A percentile compares a stretch with the other conserved stretches of the same genome.
These are phyloP conservation scores for Botrytis aclada DNA, from an alignment of 2,329 filamentous ascomycete genomes.

Conservation along the genomic window DNA sequence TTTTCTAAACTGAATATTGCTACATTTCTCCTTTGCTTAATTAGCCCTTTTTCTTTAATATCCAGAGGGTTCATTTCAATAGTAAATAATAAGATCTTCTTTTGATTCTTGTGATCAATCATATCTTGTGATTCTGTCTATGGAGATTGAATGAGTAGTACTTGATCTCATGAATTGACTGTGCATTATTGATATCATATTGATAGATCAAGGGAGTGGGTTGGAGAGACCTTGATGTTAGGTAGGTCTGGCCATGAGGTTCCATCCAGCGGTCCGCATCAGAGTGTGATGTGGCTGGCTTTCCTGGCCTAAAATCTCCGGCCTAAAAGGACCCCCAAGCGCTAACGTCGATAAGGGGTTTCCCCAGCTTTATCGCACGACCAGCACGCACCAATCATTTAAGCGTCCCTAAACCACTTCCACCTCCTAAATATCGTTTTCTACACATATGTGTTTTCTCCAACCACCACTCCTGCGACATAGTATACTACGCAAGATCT, in stretches of 20 bases:
- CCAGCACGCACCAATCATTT: constrained; percentile 2
- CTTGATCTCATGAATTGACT: neutral
- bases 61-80: constrained; percentile 36
- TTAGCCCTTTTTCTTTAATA: constrained; percentile 37
- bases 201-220: neutral
- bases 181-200: neutral
- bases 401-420: neutral
- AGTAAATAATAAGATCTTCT: constrained; percentile 24
- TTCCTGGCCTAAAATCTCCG: neutral
- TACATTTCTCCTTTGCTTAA: constrained; percentile 39
- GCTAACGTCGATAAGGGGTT: constrained; percentile 9
- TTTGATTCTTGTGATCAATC: neutral
- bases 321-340: neutral
- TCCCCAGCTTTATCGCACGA: constrained; percentile 13
- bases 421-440: neutral
- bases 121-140: neutral
- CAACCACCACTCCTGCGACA: constrained; percentile 5
- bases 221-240: neutral
- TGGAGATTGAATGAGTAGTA: no score
- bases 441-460: constrained; percentile 19
- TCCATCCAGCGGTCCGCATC: neutral
- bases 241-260: neutral
- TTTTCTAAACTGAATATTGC: constrained; percentile 34
- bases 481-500: neutral
- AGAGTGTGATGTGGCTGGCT: neutral